Evolutionary conservation across 2,329 filamentous ascomycete species (phyloP).

Genomic region (Anthostomella pinea): DNA sequence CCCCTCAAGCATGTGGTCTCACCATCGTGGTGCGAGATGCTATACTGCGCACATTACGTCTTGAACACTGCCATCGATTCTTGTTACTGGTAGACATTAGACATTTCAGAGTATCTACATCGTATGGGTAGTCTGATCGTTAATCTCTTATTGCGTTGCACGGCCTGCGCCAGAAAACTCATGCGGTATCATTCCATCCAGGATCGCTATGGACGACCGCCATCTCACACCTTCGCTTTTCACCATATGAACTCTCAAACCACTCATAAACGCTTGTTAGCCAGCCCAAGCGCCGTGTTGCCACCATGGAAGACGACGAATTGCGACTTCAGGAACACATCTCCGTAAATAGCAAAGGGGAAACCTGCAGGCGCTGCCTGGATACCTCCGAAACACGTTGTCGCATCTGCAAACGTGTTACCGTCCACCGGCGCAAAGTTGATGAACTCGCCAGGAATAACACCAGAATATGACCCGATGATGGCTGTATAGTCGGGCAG

Average conservation of each 20-base stretch:
- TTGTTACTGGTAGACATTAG: too few relatives aligned
- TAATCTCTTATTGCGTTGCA: too few relatives aligned
- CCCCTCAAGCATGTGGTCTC: too few relatives aligned
- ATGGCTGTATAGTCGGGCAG: conserved; percentile 40
- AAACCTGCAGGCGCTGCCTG: conserved; percentile 54
- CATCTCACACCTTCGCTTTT: neutral
- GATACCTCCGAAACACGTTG: conserved; percentile 63
- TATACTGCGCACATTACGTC: too few relatives aligned
- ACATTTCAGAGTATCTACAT: too few relatives aligned
- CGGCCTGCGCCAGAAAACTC: too few relatives aligned
- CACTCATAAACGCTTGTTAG: conserved; percentile 32
- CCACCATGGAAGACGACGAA: conserved; percentile 62
- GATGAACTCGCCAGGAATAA: conserved; percentile 36
- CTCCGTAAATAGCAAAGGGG: conserved; percentile 64
- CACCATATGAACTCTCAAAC: neutral
- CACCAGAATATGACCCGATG: conserved; percentile 25
- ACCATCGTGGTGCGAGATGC: too few relatives aligned
- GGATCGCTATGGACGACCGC: neutral
- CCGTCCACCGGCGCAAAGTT: conserved; percentile 45
- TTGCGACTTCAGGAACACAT: conserved; percentile 67
- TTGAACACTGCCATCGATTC: too few relatives aligned
- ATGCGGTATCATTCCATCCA: too few relatives aligned
- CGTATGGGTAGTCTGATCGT: too few relatives aligned
- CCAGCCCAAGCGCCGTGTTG: conserved; percentile 46
- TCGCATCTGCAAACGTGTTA: conserved; percentile 50